These are phyloP conservation scores for Alternaria conjuncta DNA, from an alignment of 2,329 filamentous ascomycete genomes.

Conservation along the genomic window DNA sequence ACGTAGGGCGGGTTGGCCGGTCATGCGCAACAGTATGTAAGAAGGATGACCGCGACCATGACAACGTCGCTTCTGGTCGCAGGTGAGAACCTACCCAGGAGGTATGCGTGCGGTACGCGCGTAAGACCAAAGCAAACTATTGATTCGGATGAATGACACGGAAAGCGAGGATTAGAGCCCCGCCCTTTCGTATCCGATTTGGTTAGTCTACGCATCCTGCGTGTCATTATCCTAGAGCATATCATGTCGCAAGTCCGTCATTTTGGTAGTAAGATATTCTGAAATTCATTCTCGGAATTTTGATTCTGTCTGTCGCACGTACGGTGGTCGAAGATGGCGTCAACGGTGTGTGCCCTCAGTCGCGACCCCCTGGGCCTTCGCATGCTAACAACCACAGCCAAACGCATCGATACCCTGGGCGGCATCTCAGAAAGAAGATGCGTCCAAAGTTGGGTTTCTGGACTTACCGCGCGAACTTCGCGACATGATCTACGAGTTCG, in stretches of 20 bases:
- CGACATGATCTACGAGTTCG: conserved; percentile 33
- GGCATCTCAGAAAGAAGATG: conserved; percentile 26
- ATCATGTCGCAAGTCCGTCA: background rate
- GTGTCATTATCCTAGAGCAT: background rate
- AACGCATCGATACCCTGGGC: conserved; percentile 21
- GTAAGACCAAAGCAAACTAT: background rate
- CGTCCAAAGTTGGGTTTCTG: conserved; percentile 26
- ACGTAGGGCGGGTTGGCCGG: background rate
- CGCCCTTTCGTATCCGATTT: background rate
- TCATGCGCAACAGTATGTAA: background rate
- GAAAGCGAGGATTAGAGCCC: background rate
- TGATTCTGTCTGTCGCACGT: background rate
- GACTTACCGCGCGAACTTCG: conserved; percentile 43
- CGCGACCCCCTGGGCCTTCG: background rate
- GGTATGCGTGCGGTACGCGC: background rate
- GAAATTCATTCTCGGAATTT: too few species aligned
- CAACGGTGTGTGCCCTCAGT: background rate
- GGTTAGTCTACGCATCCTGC: background rate
- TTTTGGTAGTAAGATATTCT: background rate
- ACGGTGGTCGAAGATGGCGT: background rate
- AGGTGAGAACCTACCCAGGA: background rate
- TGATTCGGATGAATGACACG: background rate
- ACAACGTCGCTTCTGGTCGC: background rate
- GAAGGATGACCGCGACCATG: background rate
- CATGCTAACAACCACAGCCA: conserved; percentile 7